Evolutionary conservation across 2,329 filamentous ascomycete species (phyloP).

Genomic region (Cytospora piceicola): DNA sequence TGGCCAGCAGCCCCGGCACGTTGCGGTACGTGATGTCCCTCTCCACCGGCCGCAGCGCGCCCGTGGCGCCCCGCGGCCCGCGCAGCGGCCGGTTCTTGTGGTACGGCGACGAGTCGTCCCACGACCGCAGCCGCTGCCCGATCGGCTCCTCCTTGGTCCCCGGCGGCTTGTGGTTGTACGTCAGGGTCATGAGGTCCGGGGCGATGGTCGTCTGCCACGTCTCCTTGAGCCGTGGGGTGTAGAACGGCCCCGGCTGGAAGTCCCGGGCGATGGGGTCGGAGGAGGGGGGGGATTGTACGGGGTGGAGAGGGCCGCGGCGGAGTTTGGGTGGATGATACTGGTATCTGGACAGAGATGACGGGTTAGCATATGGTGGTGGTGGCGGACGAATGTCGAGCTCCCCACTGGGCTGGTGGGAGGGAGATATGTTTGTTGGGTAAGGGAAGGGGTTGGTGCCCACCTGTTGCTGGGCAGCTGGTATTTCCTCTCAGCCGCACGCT

Average conservation of each 20-base stretch:
- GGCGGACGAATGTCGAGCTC: not conserved
- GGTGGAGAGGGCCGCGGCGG: constrained; percentile 90
- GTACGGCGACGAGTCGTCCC: constrained; percentile 92
- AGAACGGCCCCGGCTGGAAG: constrained; percentile 91
- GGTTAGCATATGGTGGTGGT: constrained; percentile 19
- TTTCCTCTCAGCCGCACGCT: constrained; percentile 42
- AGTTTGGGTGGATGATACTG: constrained; percentile 94
- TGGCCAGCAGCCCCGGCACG: constrained; percentile 77
- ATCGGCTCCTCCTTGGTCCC: constrained; percentile 62
- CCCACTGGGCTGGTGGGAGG: not conserved
- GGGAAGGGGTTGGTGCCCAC: too few species aligned
- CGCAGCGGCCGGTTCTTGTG: constrained; percentile 88
- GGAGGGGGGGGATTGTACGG: constrained; percentile 83
- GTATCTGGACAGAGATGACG: constrained; percentile 65
- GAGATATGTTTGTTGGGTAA: too few species aligned
- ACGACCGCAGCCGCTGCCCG: constrained; percentile 73
- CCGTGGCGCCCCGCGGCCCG: constrained; percentile 77
- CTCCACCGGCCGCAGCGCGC: constrained; percentile 70
- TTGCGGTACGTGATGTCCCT: constrained; percentile 78
- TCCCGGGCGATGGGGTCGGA: constrained; percentile 87
- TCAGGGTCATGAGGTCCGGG: constrained; percentile 83
- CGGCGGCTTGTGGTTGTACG: constrained; percentile 84
- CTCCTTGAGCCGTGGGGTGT: constrained; percentile 82
- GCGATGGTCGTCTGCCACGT: constrained; percentile 88
- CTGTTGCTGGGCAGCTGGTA: constrained; percentile 51